Conservation (phyloP, 192 early-diverging fungal species). For the Backusella tarrabulga region DNA sequence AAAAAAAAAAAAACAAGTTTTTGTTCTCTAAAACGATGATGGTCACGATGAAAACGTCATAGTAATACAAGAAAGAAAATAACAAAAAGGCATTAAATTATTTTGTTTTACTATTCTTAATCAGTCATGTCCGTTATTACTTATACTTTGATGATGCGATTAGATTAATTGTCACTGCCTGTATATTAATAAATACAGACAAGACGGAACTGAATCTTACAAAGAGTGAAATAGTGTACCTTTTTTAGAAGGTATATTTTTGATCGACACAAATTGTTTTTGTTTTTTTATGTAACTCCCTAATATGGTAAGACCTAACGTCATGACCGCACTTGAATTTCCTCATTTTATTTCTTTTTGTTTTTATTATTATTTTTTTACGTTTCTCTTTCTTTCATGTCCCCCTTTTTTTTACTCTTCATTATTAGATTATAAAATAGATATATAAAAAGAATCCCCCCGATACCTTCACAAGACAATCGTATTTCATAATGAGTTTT, state of each 20-base stretch:
- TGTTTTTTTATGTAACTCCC: not conserved
- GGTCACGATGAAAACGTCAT: constrained; percentile 5
- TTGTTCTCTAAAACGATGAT: not conserved
- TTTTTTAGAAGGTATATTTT: not conserved
- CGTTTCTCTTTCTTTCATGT: not conserved
- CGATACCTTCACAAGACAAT: not conserved
- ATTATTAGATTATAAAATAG: not conserved
- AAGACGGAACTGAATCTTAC: not conserved
- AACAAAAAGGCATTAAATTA: not conserved
- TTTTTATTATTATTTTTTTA: not conserved
- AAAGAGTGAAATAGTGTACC: not conserved
- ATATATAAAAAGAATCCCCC: not conserved
- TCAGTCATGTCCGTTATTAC: not conserved
- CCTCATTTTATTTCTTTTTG: not conserved
- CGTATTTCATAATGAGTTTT: not conserved
- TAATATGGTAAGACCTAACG: not conserved
- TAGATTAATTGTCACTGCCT: not conserved
- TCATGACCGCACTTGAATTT: not conserved
- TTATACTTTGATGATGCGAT: not conserved
- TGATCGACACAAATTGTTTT: constrained; percentile 2
- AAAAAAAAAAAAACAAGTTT: too few relatives aligned
- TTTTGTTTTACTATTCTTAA: not conserved
- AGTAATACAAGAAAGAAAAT: not conserved
- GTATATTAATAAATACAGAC: not conserved
- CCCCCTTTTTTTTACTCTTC: not conserved